Conservation (phyloP, 2,329 filamentous ascomycete species). For the Cladorrhinum sp. region DNA sequence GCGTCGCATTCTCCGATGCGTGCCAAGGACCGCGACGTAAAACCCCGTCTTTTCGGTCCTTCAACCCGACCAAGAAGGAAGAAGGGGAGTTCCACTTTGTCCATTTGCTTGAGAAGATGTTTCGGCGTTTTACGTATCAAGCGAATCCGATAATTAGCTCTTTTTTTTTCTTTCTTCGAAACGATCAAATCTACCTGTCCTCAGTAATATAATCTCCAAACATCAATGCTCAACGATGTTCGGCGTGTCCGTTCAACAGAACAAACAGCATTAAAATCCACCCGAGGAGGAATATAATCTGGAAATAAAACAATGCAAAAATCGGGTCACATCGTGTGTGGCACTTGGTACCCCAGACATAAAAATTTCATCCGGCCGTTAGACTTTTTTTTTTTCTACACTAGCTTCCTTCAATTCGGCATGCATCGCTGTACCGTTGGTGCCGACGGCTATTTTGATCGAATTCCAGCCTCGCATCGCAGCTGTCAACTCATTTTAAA, state of each 20-base stretch:
- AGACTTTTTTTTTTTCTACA: too few relatives aligned
- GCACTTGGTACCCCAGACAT: background rate
- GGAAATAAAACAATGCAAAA: too few relatives aligned
- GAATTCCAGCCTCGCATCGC: conserved; percentile 5
- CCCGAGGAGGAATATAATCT: too few relatives aligned
- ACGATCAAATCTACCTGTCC: too few relatives aligned
- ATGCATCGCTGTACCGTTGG: background rate
- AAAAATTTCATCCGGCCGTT: background rate
- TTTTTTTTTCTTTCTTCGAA: too few relatives aligned
- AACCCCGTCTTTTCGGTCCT: background rate
- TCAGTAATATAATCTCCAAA: too few relatives aligned
- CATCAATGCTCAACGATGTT: too few relatives aligned
- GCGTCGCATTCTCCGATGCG: background rate
- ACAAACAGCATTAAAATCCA: too few relatives aligned
- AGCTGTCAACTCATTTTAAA: conserved; percentile 3
- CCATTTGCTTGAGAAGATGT: too few relatives aligned
- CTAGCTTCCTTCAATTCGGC: background rate
- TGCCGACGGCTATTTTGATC: conserved; percentile 11
- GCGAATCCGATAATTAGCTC: background rate
- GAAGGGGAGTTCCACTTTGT: background rate
- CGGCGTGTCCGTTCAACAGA: too few relatives aligned
- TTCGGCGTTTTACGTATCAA: background rate
- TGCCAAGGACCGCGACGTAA: background rate
- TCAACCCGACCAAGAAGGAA: background rate
- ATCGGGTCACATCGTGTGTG: too few relatives aligned